Base-by-base conservation (phyloP, 768 basidiomycete species). In the Psilocybe azurescens region DNA sequence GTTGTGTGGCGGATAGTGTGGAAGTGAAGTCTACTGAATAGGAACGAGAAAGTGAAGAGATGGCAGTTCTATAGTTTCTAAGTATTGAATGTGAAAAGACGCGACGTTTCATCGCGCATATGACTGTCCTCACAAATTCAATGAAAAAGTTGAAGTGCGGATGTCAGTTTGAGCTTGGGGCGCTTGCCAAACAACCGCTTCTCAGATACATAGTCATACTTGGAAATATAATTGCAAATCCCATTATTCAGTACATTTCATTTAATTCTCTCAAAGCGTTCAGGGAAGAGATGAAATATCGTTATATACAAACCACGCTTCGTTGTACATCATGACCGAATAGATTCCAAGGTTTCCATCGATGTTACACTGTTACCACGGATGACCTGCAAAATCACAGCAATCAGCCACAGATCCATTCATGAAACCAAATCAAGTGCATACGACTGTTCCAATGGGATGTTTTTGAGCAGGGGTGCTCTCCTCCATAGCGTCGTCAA, bases 291-390 rank as follows among this genome's bases (percentile, higher is more conserved):
- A 39, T n/a, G 38, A 14, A 16, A 20, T 24, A 14, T n/a, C 39
- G 33, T 57, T 57, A 58, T 51, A 62, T 20, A 53, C 51, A 24
- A 54, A 63, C 48, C 47, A 52, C 36, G 28, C 32, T 41, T 38
- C 44, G 56, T 32, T 41, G 51, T 14, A 32, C 47, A 48, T 68
- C 67, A 70, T 54, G 60, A 74, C 56, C 82, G 78, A 47, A 82
- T 83, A 28, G 88, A 81, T 74, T 94, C 93, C 56, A 93, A 72
- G 20, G 86, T 91, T 76, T 98, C 96, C 91, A 97, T 96, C 61
- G 93, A 94, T 57, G 94, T 94, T 49, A 99, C 94, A 61, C 93
- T 96, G 80, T 97, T 98, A 53, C 96, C 96, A 46, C 96, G 92
- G 70, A 99, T 93, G 67, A 98, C 94, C 96, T 98, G 75, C 33